phyloP scores from a whole-genome alignment of 371 early-diverging fungal species.

The Lichtheimia ramosa region DNA sequence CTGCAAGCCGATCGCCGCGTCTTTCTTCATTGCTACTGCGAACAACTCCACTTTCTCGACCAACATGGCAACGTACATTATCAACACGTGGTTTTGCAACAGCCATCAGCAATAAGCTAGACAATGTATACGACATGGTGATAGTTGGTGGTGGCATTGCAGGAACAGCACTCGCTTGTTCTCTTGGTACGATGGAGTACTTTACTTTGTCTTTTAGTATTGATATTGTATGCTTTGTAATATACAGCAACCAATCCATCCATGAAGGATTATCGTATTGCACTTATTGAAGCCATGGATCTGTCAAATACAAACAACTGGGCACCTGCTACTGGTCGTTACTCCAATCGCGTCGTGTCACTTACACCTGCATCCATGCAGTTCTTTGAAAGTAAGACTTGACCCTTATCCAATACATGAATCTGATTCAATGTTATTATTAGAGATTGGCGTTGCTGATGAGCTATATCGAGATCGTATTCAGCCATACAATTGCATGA shows the following conservation, averaged over 20 bases:
- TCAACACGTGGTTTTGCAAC: conserved; percentile 18
- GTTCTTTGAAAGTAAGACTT: conserved; percentile 47
- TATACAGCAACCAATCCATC: conserved; percentile 54
- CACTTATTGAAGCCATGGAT: conserved; percentile 78
- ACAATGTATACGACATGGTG: conserved; percentile 68
- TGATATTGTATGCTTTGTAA: background rate
- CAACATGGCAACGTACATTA: background rate
- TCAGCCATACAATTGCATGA: conserved; percentile 61
- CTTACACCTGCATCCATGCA: conserved; percentile 60
- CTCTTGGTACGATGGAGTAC: conserved; percentile 60
- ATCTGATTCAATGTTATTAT: background rate
- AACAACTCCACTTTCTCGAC: background rate
- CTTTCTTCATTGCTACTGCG: background rate
- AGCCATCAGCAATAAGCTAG: conserved; percentile 11
- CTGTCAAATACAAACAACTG: conserved; percentile 49
- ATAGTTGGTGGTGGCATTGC: conserved; percentile 96
- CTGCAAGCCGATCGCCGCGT: background rate
- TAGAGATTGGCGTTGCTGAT: conserved; percentile 67
- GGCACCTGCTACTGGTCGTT: conserved; percentile 48
- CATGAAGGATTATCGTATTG: conserved; percentile 56
- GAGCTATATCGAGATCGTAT: conserved; percentile 51
- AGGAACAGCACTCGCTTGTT: conserved; percentile 83
- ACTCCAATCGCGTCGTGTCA: conserved; percentile 77
- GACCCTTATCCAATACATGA: background rate
- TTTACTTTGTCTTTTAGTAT: background rate